Evolutionary conservation across 2,329 filamentous ascomycete species (phyloP).

Genomic region (Aureobasidium sp.): DNA sequence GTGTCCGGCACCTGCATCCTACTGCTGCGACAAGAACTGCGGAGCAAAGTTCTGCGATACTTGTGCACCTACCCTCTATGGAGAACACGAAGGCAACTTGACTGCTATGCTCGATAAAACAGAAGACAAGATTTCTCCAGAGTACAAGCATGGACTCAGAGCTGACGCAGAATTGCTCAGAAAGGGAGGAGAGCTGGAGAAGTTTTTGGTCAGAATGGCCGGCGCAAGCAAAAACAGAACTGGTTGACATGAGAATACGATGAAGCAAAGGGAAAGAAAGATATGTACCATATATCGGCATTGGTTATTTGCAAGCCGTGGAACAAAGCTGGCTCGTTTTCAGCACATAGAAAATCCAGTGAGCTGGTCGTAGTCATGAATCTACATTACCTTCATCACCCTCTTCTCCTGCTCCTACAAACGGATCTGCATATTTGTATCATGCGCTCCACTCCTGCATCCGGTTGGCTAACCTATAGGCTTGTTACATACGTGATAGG

Average conservation of each 20-base stretch:
- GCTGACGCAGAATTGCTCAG: conserved; percentile 31
- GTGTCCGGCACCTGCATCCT: conserved; percentile 35
- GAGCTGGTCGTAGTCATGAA: too few species aligned
- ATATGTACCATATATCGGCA: too few species aligned
- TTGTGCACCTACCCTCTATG: conserved; percentile 23
- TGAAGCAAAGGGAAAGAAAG: background rate
- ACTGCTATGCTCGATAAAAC: conserved; percentile 22
- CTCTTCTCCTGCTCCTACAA: too few species aligned
- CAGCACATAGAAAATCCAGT: too few species aligned
- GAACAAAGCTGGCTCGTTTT: too few species aligned
- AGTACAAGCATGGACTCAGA: conserved; percentile 24
- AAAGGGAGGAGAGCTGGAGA: conserved; percentile 26
- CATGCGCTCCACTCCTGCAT: too few species aligned
- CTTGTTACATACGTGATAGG: too few species aligned
- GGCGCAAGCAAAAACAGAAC: background rate
- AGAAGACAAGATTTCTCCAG: conserved; percentile 17
- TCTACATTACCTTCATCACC: too few species aligned
- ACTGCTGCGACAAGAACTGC: conserved; percentile 30
- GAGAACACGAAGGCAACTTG: conserved; percentile 22
- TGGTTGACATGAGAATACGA: background rate
- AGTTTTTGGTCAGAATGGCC: conserved; percentile 22
- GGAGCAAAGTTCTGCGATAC: conserved; percentile 28
- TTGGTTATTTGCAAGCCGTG: too few species aligned
- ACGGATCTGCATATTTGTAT: too few species aligned
- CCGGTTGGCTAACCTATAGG: too few species aligned